Evolutionary conservation across 805 yeast species (phyloP).

Genomic region (Metschnikowia borealis): DNA sequence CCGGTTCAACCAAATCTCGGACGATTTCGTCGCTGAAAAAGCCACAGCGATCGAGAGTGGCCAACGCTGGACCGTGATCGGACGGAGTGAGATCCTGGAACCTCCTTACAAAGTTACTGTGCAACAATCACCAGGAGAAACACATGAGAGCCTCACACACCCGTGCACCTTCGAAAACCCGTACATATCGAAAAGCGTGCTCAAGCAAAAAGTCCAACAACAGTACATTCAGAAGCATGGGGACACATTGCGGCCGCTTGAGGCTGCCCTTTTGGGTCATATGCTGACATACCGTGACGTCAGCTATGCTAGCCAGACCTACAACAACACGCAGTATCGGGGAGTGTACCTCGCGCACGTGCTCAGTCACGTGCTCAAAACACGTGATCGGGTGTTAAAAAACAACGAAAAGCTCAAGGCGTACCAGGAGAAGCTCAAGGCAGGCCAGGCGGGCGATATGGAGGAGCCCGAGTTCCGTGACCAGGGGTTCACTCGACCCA

Average conservation of each 20-base stretch:
- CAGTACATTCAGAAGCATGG: conserved; percentile 19
- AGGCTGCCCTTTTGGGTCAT: conserved; percentile 54
- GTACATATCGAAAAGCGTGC: conserved; percentile 9
- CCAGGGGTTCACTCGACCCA: conserved; percentile 95
- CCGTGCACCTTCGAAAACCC: conserved; percentile 1
- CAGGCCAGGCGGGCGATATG: conserved; percentile 29
- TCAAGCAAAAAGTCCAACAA: conserved; percentile 27
- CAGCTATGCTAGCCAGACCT: conserved; percentile 51
- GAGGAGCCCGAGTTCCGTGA: conserved; percentile 69
- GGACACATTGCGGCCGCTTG: conserved; percentile 30
- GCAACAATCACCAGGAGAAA: conserved; percentile 28
- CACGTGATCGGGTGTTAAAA: conserved; percentile 79
- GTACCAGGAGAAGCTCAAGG: conserved; percentile 38
- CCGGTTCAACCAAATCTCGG: conserved; percentile 62
- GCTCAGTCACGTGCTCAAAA: conserved; percentile 78
- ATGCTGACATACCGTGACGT: conserved; percentile 73
- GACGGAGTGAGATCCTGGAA: conserved; percentile 17
- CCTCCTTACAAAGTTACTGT: conserved; percentile 28
- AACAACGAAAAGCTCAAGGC: conserved; percentile 58
- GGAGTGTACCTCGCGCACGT: conserved; percentile 66
- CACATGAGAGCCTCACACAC: conserved; percentile 12
- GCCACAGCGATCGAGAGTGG: conserved; percentile 18
- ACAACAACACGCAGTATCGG: conserved; percentile 52
- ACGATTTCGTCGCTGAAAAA: conserved; percentile 29
- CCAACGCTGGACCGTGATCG: conserved; percentile 26